Conservation (phyloP, 345 rosid genomes). For the Acer negundo region DNA sequence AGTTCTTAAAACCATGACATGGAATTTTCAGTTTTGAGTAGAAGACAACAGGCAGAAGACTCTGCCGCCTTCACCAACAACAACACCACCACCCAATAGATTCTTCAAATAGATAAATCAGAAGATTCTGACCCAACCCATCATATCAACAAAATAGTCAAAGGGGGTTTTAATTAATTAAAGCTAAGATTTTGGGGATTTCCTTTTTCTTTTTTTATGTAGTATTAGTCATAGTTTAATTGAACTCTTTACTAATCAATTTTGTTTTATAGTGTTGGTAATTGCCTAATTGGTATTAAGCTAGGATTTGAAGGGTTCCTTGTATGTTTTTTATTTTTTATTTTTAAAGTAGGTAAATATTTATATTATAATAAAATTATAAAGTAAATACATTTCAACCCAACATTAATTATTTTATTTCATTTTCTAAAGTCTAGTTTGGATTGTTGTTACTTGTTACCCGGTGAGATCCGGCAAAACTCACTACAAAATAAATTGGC, state of each 20-base stretch:
- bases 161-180: slow-evolving; percentile 20
- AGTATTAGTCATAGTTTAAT: slow-evolving; percentile 21
- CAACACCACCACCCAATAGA: slow-evolving; percentile 20
- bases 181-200: background rate
- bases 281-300: slow-evolving; percentile 30
- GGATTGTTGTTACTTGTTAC: background rate
- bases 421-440: background rate
- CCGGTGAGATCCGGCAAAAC: too few species aligned
- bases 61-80: slow-evolving; percentile 9
- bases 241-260: slow-evolving; percentile 24
- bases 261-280: slow-evolving; percentile 19
- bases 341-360: too few species aligned
- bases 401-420: background rate
- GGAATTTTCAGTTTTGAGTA: slow-evolving; percentile 17
- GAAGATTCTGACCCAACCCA: slow-evolving; percentile 3
- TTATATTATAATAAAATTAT: too few species aligned
- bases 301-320: background rate
- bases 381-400: too few species aligned
- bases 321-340: too few species aligned
- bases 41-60: slow-evolving; percentile 39
- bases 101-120: slow-evolving; percentile 7
- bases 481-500: too few species aligned
- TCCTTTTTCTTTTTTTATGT: background rate
- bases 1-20: background rate
- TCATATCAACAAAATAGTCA: slow-evolving; percentile 18